These are phyloP conservation scores for Nemania bipapillata DNA, from an alignment of 2,329 filamentous ascomycete species.

Conservation along the genomic window DNA sequence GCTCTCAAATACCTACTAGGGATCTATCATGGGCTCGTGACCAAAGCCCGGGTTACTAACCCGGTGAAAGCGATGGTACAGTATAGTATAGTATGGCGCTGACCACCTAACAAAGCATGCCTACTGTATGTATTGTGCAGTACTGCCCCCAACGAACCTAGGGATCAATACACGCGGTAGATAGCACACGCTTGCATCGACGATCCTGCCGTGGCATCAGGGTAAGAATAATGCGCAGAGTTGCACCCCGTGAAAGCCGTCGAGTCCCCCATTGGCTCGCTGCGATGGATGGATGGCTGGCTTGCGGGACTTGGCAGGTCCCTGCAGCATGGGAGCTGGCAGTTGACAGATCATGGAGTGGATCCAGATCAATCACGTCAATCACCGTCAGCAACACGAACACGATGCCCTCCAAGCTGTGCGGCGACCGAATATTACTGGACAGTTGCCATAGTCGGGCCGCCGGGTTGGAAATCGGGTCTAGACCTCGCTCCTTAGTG, in stretches of 20 bases:
- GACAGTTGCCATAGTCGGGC: not conserved
- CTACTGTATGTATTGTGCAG: not conserved
- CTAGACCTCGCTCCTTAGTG: not conserved
- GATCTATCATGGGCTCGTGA: conserved; percentile 22
- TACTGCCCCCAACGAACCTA: not conserved
- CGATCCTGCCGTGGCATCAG: conserved; percentile 6
- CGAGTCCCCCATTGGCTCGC: conserved; percentile 25
- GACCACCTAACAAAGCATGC: conserved; percentile 11
- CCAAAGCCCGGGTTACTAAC: conserved; percentile 19
- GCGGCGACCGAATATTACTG: not conserved
- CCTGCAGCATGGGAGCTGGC: conserved; percentile 22
- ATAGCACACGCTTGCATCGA: conserved; percentile 8
- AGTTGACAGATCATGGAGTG: conserved; percentile 30
- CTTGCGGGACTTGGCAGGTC: conserved; percentile 8
- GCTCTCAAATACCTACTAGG: conserved; percentile 12
- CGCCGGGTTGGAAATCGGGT: not conserved
- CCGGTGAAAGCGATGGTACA: not conserved
- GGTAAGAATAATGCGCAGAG: not conserved
- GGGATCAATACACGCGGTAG: not conserved
- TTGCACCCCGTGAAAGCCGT: conserved; percentile 31
- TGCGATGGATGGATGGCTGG: conserved; percentile 2
- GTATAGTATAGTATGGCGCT: conserved; percentile 9
- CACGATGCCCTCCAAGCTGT: conserved; percentile 23
- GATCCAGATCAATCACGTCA: conserved; percentile 28
- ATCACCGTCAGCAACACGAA: conserved; percentile 34